Evolutionary conservation across 2,329 filamentous ascomycete species (phyloP).

Genomic region (Clonostachys byssicola): DNA sequence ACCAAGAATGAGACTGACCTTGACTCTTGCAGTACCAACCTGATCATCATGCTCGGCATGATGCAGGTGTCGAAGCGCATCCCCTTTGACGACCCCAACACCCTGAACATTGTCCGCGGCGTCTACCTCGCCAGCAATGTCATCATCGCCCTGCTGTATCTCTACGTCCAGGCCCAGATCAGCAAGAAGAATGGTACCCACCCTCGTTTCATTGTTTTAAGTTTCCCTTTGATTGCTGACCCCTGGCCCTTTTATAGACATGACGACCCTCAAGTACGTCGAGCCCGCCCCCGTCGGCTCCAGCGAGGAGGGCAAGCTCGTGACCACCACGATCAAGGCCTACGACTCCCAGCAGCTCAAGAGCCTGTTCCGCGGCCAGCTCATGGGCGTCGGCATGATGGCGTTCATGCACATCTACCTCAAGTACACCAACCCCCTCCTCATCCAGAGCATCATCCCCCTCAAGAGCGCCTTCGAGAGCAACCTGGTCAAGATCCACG

Average conservation of each 20-base stretch:
- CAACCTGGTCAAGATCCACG: constrained; percentile 93
- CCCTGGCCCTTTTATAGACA: constrained; percentile 52
- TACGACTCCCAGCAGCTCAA: constrained; percentile 89
- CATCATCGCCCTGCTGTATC: constrained; percentile 79
- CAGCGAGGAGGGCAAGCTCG: constrained; percentile 89
- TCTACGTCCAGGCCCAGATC: constrained; percentile 81
- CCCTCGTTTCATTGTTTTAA: not conserved
- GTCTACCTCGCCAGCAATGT: constrained; percentile 62
- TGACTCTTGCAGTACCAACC: constrained; percentile 65
- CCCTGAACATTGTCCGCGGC: constrained; percentile 52
- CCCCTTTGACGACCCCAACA: constrained; percentile 78
- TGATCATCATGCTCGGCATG: constrained; percentile 93
- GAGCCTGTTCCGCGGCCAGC: constrained; percentile 79
- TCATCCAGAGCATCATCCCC: constrained; percentile 98
- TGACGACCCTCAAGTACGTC: constrained; percentile 98
- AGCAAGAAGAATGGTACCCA: constrained; percentile 90
- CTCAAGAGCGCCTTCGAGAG: constrained; percentile 93
- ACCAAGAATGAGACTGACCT: constrained; percentile 13
- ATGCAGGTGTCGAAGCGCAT: constrained; percentile 98
- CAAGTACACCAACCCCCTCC: constrained; percentile 98
- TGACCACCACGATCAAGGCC: constrained; percentile 93
- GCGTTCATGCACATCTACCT: constrained; percentile 97
- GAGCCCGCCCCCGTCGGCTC: constrained; percentile 93
- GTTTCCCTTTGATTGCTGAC: not conserved
- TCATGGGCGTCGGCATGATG: constrained; percentile 99